Percentiles rank a stretch among this genome's conserved stretches.
phyloP scores from a whole-genome alignment of 768 basidiomycete species.

The Boletus sensibilis region DNA sequence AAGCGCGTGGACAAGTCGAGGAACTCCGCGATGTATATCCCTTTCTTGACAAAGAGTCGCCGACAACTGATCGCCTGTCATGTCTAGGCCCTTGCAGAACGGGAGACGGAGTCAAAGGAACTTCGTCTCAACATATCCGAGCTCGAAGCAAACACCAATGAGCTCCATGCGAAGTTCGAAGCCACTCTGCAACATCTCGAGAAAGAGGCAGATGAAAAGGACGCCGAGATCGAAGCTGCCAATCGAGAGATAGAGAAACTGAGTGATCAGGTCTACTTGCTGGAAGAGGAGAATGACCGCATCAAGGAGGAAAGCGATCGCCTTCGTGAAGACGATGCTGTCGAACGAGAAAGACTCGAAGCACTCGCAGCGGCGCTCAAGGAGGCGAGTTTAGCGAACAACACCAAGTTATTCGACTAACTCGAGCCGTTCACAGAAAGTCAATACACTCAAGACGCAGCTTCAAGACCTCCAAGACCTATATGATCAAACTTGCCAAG shows the following conservation, averaged over 20 bases:
- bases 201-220: slow-evolving; percentile 74
- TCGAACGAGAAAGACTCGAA: slow-evolving; percentile 68
- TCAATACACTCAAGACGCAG: slow-evolving; percentile 57
- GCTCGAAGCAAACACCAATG: slow-evolving; percentile 67
- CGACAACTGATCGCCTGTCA: background rate
- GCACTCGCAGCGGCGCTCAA: slow-evolving; percentile 72
- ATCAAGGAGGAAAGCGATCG: slow-evolving; percentile 69
- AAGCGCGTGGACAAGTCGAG: slow-evolving; percentile 73
- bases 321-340: slow-evolving; percentile 66
- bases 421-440: slow-evolving; percentile 52
- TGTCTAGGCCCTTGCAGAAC: slow-evolving; percentile 67
- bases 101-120: slow-evolving; percentile 75
- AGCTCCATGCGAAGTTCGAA: slow-evolving; percentile 73
- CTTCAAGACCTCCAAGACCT: slow-evolving; percentile 63
- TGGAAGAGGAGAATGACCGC: slow-evolving; percentile 85
- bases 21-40: slow-evolving; percentile 69
- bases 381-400: slow-evolving; percentile 50
- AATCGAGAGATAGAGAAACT: slow-evolving; percentile 79
- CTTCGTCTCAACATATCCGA: slow-evolving; percentile 73
- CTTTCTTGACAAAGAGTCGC: background rate
- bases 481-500: slow-evolving; percentile 61
- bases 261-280: slow-evolving; percentile 73
- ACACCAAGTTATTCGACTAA: background rate
- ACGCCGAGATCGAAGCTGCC: slow-evolving; percentile 68
- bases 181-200: slow-evolving; percentile 74